Evolutionary conservation across 768 basidiomycete genomes (phyloP).

Genomic region (Suillus paluster): DNA sequence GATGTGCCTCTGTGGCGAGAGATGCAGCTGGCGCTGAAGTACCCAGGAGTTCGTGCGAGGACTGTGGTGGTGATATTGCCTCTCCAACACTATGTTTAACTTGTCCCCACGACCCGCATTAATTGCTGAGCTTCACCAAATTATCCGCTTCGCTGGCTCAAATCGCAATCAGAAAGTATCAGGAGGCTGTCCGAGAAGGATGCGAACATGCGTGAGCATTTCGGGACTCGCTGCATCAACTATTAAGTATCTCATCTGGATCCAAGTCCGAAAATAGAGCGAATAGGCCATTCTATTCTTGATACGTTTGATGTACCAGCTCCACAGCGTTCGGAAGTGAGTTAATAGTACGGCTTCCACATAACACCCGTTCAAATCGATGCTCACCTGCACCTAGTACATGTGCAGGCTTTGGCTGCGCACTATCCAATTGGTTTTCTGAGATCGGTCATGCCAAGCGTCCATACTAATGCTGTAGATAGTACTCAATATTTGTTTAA

Average conservation of each 20-base stretch:
- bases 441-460: slow-evolving; percentile 58
- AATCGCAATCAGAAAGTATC: slow-evolving; percentile 52
- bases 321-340: slow-evolving; percentile 53
- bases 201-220: slow-evolving; percentile 51
- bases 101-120: slow-evolving; percentile 58
- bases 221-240: slow-evolving; percentile 19
- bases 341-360: slow-evolving; percentile 74
- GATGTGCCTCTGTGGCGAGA: slow-evolving; percentile 35
- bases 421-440: slow-evolving; percentile 67
- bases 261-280: slow-evolving; percentile 51
- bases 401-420: slow-evolving; percentile 75
- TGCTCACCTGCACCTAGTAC: slow-evolving; percentile 77
- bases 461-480: too few species aligned
- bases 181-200: slow-evolving; percentile 49
- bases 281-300: slow-evolving; percentile 56
- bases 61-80: slow-evolving; percentile 34
- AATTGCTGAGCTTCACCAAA: slow-evolving; percentile 32
- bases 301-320: slow-evolving; percentile 48
- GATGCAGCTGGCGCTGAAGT: background rate
- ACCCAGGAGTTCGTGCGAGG: background rate
- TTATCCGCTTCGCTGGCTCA: background rate
- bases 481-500: too few species aligned
- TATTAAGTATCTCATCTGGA: slow-evolving; percentile 15
- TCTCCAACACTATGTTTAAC: slow-evolving; percentile 54
- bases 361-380: slow-evolving; percentile 78